Base-by-base conservation (phyloP, 208 protist species). In the Naegleria lovaniensis region DNA sequence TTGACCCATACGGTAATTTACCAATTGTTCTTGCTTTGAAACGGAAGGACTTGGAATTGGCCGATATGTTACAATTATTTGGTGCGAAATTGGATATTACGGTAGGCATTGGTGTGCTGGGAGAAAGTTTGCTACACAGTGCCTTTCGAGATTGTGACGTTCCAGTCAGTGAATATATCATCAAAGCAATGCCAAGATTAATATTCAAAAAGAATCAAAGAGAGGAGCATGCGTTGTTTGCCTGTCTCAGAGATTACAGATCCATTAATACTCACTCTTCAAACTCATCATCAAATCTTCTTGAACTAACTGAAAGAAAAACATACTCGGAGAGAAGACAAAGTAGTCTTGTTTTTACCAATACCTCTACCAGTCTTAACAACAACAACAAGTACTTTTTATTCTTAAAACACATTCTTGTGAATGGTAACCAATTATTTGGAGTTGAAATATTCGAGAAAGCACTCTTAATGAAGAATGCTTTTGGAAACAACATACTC, bases 191-290 rank as follows among this genome's bases (percentile, higher is more conserved):
- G 67, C 67, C 67, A 79, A 79, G 29, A 79, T 33, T 79, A 25
- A 36, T 79, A 36, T 13, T 79, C 29, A 79, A 79, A 79, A 79
- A 79, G 29, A 79, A 79, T 79, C 67, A 79, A 79, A 79, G 67
- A 79, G 29, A 79, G 1, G 67, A 79, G 9, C 16, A 79, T 36
- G 16, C 29, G 5, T 33, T 79, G n/a, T 79, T 79, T 33, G 16
- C 67, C 7, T 79, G 16, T 13, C 29, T 79, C 16, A 79, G 16
- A 36, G 67, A 79, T 79, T 79, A 36, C n/a, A 79, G 67, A 79
- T 36, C 29, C n/a, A 36, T 36, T 36, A 29, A 79, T 13, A 67
- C 55, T 67, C 55, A 67, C 55, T 29, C 19, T 67, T 67, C 55
- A 19, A 67, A 67, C 19, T 79, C 67, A 79, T 36, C 16, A 79